Conservation (phyloP, 2,329 filamentous ascomycete genomes). For the Calonectria crousiana region DNA sequence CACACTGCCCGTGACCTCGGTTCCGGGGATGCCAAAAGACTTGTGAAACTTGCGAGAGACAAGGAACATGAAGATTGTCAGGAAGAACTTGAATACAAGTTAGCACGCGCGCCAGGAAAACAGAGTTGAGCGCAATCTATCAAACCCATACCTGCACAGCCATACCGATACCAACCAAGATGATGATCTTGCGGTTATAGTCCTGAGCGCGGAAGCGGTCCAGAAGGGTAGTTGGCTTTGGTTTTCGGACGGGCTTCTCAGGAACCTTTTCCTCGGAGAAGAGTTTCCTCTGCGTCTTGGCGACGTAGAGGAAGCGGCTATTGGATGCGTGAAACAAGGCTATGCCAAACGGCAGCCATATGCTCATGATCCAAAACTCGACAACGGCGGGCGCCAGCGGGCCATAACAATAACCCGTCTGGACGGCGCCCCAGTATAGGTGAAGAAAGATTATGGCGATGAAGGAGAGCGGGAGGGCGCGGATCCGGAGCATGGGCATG, state of each 20-base stretch:
- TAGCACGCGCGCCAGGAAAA: not conserved
- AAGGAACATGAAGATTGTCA: slow-evolving; percentile 71
- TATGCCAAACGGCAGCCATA: slow-evolving; percentile 74
- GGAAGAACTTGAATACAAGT: slow-evolving; percentile 59
- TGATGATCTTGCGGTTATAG: slow-evolving; percentile 62
- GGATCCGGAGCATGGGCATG: slow-evolving; percentile 55
- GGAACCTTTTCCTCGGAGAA: slow-evolving; percentile 37
- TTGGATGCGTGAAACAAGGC: slow-evolving; percentile 76
- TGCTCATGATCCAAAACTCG: slow-evolving; percentile 77
- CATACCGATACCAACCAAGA: slow-evolving; percentile 67
- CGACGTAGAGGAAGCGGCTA: slow-evolving; percentile 70
- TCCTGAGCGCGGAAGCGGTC: slow-evolving; percentile 55
- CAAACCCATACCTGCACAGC: slow-evolving; percentile 61
- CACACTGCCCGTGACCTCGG: slow-evolving; percentile 69
- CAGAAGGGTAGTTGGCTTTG: slow-evolving; percentile 43
- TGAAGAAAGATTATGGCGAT: slow-evolving; percentile 55
- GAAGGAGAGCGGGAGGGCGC: slow-evolving; percentile 56
- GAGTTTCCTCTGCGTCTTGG: slow-evolving; percentile 64
- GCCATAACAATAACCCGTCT: slow-evolving; percentile 54
- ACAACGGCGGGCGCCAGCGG: slow-evolving; percentile 61
- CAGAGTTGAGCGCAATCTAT: not conserved
- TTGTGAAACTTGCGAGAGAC: slow-evolving; percentile 75
- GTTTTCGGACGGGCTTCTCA: slow-evolving; percentile 23
- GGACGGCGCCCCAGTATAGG: slow-evolving; percentile 56
- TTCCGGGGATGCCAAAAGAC: slow-evolving; percentile 70